Evolutionary conservation across 768 basidiomycete species (phyloP).

Genomic region (Clitopilus hobsonii): DNA sequence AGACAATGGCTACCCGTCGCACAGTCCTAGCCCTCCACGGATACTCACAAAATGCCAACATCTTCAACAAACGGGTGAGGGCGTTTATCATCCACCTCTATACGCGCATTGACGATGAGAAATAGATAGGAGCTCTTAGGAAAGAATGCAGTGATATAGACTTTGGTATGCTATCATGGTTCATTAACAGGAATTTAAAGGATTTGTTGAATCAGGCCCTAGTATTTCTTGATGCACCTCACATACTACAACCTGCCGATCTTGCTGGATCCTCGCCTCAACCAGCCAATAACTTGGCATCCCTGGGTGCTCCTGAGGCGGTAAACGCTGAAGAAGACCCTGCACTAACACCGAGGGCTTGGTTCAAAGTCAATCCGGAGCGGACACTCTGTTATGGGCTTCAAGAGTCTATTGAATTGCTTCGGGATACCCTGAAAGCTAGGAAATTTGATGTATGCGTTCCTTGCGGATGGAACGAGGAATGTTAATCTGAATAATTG

Average conservation of each 20-base stretch:
- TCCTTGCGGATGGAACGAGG: no score
- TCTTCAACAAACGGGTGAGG: constrained; percentile 70
- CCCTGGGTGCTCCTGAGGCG: constrained; percentile 34
- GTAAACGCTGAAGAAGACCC: constrained; percentile 39
- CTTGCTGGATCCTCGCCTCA: constrained; percentile 26
- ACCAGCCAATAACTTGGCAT: constrained; percentile 16
- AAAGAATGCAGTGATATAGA: constrained; percentile 61
- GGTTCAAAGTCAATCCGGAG: constrained; percentile 62
- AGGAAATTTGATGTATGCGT: constrained; percentile 58
- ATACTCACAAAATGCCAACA: constrained; percentile 65
- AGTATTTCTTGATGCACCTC: constrained; percentile 77
- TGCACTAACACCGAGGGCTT: constrained; percentile 54
- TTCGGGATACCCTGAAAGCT: constrained; percentile 53
- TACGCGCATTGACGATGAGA: neutral
- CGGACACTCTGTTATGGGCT: constrained; percentile 51
- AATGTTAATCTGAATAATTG: constrained; percentile 3
- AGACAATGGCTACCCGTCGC: constrained; percentile 16
- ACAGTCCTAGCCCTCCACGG: constrained; percentile 39
- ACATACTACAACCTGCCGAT: constrained; percentile 63
- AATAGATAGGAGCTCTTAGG: constrained; percentile 66
- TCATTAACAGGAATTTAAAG: neutral
- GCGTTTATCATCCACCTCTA: neutral
- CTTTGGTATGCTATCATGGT: constrained; percentile 38
- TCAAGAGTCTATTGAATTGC: constrained; percentile 45
- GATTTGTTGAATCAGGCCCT: neutral